A percentile compares a stretch with the other conserved stretches of the same genome.
Evolutionary conservation across 345 rosid species (phyloP).

Genomic region (Gossypium raimondii): DNA sequence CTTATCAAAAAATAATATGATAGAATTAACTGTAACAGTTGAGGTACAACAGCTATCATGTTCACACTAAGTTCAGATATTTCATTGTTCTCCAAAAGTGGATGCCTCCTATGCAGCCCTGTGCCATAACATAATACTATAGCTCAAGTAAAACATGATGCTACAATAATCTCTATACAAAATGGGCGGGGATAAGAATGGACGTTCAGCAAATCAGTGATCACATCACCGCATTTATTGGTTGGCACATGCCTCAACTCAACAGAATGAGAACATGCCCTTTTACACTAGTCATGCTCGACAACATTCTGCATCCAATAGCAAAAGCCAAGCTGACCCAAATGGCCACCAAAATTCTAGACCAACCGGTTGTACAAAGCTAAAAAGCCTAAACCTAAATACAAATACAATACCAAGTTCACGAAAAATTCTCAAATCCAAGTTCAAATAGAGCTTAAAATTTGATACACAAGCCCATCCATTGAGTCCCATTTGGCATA

Average conservation of each 20-base stretch:
- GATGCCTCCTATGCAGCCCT: background rate
- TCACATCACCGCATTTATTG: background rate
- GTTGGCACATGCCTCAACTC: background rate
- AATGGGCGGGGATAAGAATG: background rate
- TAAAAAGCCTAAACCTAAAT: background rate
- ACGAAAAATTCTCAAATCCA: background rate
- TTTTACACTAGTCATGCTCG: background rate
- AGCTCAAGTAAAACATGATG: background rate
- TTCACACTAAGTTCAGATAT: background rate
- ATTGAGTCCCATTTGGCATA: background rate
- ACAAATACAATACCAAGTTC: background rate
- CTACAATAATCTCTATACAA: background rate
- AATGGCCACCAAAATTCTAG: background rate
- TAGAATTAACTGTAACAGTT: background rate
- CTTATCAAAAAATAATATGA: background rate
- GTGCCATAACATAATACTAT: too few species aligned
- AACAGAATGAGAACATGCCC: slow-evolving; percentile 6
- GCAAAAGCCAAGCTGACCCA: background rate
- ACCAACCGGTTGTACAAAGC: background rate
- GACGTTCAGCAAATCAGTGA: background rate
- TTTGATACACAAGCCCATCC: background rate
- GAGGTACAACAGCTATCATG: background rate
- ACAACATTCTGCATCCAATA: background rate
- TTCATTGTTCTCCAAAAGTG: background rate
- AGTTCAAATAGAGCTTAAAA: background rate